Evolutionary conservation across 1,284 basidiomycete genomes (phyloP), one percentile per base, ranked within the genome.

Genomic region (Rhodotorula sp.): DNA sequence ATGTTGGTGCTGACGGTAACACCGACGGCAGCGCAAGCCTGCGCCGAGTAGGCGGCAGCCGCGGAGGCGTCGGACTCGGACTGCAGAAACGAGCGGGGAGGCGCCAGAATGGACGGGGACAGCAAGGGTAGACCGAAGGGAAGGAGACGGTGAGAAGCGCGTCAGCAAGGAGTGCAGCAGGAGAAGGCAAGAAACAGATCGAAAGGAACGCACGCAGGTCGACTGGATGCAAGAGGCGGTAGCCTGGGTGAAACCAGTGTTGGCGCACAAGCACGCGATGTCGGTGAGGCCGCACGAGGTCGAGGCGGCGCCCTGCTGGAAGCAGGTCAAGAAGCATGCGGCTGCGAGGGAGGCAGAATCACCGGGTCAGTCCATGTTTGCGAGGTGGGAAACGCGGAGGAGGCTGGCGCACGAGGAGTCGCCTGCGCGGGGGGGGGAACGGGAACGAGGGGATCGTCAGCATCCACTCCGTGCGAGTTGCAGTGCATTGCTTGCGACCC

Each of bases 241-340:
- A 1, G n/a, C 34, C 5, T 8, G 0, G 34, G 50, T 37, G 62
- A 63, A 63, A 10, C 30, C 3, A 1, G 47, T 13, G 62, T 56
- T 40, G 31, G 2, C 10, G 62, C 61, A 63, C n/a, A 63, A 47
- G 54, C 62, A 63, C 47, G 62, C 31, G 18, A 63, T 13, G 46
- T 63, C 54, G 46, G 62, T 56, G 20, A 30, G 15, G 34, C 54
- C 53, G 46, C 54, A 63, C 8, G 54, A 56, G 46, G 54, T 56
- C 26, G 62, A 48, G 22, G 16, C 24, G n/a, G 28, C 54, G 4
- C 22, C 1, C 18, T 5, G 8, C n/a, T 50, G 46, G 54, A 13
- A 56, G 62, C 62, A 63, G 47, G 46, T 56, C 31, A 56, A 46
- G 62, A 63, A 63, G 62, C 62, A 63, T 6, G 46, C 46, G 18